Evolutionary conservation across 768 basidiomycete species (phyloP), one percentile per base, ranked within the genome.

Genomic region (Collybia nuda): DNA sequence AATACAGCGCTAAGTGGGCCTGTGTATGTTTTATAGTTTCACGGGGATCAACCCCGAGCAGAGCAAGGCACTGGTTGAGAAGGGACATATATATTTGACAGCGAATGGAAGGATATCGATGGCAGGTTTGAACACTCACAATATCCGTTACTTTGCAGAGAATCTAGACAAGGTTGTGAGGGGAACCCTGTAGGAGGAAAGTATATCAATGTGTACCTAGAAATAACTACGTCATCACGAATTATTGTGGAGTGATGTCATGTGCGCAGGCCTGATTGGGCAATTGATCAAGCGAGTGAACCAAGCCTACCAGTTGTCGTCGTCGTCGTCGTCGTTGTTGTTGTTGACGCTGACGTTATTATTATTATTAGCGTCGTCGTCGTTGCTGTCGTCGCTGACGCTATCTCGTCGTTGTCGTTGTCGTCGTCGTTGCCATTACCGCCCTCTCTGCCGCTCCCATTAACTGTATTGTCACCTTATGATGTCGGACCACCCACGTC

Each of bases 21-120:
- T 41, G 40, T 39, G 36, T 21, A 22, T 26, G 24, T 26, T 32
- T 17, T 23, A 17, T 65, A 92, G 91, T 67, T 95, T 89, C 72
- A 95, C 93, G 24, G 94, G 93, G 18, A 75, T 97, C 65, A 83
- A 69, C 48, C 65, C 75, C 1, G 72, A 66, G 17, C 89, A 94
- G 65, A 82, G 84, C 66, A 74, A 82, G 65, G 79, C 74, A 44
- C 64, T 97, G 66, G 75, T 81, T 14, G 83, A 87, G 48, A 79
- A 81, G 61, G 84, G 77, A 22, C 93, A 95, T 62, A 73, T 97
- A 44, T 97, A 95, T 67, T 70, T 96, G 78, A 93, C 93, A 2
- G 68, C 57, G 45, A 94, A 93, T 63, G 93, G 94, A 41, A 78
- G 94, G 44, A 96, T 98, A 61, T 93, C 91, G 49, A 96, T 98